Evolutionary conservation across 164 flowering plant genomes (phyloP).

Genomic region (Echeveria elegans): DNA sequence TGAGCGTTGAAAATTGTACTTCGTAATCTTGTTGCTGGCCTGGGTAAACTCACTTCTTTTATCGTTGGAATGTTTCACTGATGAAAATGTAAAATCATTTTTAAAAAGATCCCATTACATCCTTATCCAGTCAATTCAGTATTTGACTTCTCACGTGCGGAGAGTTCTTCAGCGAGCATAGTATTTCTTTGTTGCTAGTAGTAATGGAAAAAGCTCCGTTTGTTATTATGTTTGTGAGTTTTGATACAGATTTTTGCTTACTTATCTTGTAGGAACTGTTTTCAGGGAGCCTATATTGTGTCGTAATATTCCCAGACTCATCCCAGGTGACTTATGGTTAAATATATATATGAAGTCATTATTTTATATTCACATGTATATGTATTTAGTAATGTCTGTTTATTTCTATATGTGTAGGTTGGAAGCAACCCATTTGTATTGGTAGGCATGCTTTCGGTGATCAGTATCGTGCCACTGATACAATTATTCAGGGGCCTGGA

Average conservation of each 20-base stretch:
- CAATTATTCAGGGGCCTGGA: conserved; percentile 71
- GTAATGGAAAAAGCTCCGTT: background rate
- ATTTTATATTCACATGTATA: background rate
- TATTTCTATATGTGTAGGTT: conserved; percentile 40
- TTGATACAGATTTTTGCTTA: background rate
- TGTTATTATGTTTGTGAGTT: background rate
- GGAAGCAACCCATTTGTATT: conserved; percentile 95
- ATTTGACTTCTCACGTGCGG: background rate
- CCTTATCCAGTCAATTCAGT: background rate
- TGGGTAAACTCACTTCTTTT: background rate
- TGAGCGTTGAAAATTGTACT: background rate
- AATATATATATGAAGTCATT: background rate
- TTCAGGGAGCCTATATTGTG: conserved; percentile 96
- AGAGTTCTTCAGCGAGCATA: background rate
- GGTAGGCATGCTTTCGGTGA: conserved; percentile 99
- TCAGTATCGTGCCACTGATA: conserved; percentile 96
- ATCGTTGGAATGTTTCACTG: background rate
- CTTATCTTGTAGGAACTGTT: conserved; percentile 67
- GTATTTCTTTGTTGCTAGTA: background rate
- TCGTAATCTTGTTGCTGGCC: background rate
- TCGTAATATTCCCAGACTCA: conserved; percentile 74
- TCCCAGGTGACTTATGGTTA: conserved; percentile 47
- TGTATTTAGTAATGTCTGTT: conserved; percentile 5
- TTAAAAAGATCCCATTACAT: background rate
- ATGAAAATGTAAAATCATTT: background rate